Evolutionary conservation across 306 rosid genomes (phyloP).

Genomic region (Inga leiocalycina): DNA sequence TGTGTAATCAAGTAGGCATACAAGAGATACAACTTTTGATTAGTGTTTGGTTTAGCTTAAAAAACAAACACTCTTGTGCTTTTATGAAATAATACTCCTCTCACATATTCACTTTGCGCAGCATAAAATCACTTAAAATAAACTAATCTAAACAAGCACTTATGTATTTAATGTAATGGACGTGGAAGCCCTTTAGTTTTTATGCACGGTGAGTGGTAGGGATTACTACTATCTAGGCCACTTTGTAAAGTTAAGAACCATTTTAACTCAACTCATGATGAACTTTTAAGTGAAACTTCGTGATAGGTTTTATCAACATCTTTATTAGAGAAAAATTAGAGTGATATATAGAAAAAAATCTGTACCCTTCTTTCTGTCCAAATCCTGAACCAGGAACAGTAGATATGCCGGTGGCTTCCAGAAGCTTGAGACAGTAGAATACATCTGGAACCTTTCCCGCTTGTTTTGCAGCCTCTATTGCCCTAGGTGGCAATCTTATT

Average conservation of each 20-base stretch:
- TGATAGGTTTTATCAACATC: neutral
- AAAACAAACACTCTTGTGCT: no score
- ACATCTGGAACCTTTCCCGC: constrained; percentile 95
- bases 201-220: neutral
- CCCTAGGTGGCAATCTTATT: constrained; percentile 83
- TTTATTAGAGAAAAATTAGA: constrained; percentile 1
- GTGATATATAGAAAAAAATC: neutral
- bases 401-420: constrained; percentile 99
- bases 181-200: neutral
- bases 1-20: neutral
- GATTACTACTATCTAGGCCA: neutral
- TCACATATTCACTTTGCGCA: no score
- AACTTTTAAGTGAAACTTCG: neutral
- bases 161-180: no score
- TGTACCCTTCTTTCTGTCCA: constrained; percentile 98
- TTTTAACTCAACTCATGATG: neutral
- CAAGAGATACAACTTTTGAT: neutral
- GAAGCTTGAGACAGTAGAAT: constrained; percentile 90
- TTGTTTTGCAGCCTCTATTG: constrained; percentile 76
- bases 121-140: no score
- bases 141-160: no score
- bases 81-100: no score
- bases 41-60: no score
- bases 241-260: neutral
- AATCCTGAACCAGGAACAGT: constrained; percentile 99